These are phyloP conservation scores for Cercophora newfieldiana DNA, from an alignment of 495 filamentous ascomycete genomes.

Conservation along the genomic window DNA sequence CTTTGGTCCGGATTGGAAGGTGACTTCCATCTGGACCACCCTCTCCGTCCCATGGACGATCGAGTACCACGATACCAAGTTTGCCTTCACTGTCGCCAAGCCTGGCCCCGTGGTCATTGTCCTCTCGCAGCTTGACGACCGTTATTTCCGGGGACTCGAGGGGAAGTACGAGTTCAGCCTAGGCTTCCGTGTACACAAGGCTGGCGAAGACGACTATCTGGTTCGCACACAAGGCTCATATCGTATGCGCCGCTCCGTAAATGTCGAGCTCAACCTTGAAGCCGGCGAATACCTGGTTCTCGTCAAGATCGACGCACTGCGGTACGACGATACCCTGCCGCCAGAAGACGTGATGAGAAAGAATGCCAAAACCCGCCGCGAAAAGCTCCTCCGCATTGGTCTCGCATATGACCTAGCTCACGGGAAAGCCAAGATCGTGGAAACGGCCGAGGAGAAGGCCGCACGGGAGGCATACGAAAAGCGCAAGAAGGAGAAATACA, in stretches of 20 bases:
- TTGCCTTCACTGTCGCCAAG: constrained; percentile 66
- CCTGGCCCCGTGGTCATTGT: constrained; percentile 73
- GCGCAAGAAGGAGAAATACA: constrained; percentile 51
- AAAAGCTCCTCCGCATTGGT: constrained; percentile 82
- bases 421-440: constrained; percentile 67
- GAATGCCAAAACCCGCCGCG: constrained; percentile 62
- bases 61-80: constrained; percentile 84
- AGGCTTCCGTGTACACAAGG: constrained; percentile 79
- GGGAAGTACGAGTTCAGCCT: constrained; percentile 81
- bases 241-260: constrained; percentile 74
- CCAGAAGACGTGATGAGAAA: constrained; percentile 69
- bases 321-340: constrained; percentile 48
- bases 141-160: constrained; percentile 80
- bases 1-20: constrained; percentile 79
- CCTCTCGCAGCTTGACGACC: constrained; percentile 77
- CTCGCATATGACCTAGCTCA: constrained; percentile 83
- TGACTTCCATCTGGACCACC: constrained; percentile 82
- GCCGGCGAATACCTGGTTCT: constrained; percentile 78
- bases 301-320: constrained; percentile 74
- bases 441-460: constrained; percentile 65
- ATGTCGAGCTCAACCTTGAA: constrained; percentile 78
- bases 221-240: constrained; percentile 73
- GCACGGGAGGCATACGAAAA: constrained; percentile 43
- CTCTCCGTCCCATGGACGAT: constrained; percentile 82
- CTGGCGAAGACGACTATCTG: constrained; percentile 79